These are phyloP conservation scores for Lentinula raphanica DNA, from an alignment of 768 basidiomycete genomes.

Conservation along the genomic window DNA sequence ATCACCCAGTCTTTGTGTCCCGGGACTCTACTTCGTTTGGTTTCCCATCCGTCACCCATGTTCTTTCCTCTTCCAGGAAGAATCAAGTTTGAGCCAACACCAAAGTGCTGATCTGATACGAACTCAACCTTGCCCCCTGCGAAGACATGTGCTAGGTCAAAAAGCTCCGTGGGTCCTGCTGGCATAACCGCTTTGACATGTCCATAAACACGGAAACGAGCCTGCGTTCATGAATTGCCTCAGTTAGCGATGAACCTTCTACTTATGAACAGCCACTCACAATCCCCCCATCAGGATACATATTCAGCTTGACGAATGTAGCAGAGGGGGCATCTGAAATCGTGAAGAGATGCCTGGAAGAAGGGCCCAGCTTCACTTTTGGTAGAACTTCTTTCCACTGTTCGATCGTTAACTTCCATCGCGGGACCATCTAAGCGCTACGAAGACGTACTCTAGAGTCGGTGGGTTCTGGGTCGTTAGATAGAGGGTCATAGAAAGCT, in stretches of 20 bases:
- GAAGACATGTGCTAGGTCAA: conserved; percentile 90
- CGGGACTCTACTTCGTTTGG: conserved; percentile 73
- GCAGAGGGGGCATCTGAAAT: conserved; percentile 46
- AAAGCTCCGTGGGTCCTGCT: conserved; percentile 35
- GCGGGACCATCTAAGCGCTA: not conserved
- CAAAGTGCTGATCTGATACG: conserved; percentile 94
- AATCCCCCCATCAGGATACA: conserved; percentile 97
- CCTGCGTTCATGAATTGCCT: conserved; percentile 39
- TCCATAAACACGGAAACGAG: conserved; percentile 90
- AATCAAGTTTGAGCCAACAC: conserved; percentile 84
- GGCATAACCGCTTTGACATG: conserved; percentile 64
- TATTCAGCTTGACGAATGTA: conserved; percentile 86
- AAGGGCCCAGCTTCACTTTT: conserved; percentile 70
- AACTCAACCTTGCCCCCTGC: conserved; percentile 80
- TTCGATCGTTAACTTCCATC: not conserved
- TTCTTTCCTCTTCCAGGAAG: conserved; percentile 88
- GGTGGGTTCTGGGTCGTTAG: conserved; percentile 39
- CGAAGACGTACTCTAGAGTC: conserved; percentile 47
- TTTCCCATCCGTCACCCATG: conserved; percentile 99
- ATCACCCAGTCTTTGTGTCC: conserved; percentile 91
- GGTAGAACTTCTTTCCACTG: conserved; percentile 85
- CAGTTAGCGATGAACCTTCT: not conserved
- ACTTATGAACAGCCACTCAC: conserved; percentile 40
- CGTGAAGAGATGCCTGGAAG: conserved; percentile 84
- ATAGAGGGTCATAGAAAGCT: conserved; percentile 39